Base-by-base conservation (phyloP, 1,139 yeast species). In the Blastobotrys persicus region DNA sequence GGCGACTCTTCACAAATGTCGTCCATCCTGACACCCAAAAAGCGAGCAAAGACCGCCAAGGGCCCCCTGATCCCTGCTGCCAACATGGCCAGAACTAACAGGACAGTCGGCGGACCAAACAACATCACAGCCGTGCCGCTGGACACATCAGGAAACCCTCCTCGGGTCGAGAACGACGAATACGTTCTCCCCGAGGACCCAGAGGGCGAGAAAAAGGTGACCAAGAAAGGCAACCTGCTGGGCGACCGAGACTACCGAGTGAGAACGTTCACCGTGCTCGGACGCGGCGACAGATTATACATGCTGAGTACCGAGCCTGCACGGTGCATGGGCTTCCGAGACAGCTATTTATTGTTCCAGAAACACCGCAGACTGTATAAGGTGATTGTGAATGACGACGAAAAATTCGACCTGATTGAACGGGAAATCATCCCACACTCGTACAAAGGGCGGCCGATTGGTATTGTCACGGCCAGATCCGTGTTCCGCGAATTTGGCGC, bases 261-360 rank as follows among this genome's bases (percentile, higher is more conserved):
- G 55, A 83, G 91, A 53, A 82, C 94, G 0, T 92, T 92, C 68
- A 87, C 88, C 3, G 78, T 91, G 9, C 69, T 77, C 40, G 88
- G 86, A 3, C 79, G 83, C 51, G 96, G 95, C 2, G 78, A 81
- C 35, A 75, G 82, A 55, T 74, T 83, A 51, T 92, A 81, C 66
- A 89, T 92, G 95, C 78, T 92, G 43, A 86, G 96, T 1, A 91
- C 98, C 0, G 98, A 91, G 64, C 96, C 97, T 1, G 98, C 98
- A 0, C 77, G 98, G 58, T 80, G 91, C 60, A 89, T 91, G 58
- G 98, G 98, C 2, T 89, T 89, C 69, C 77, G 98, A 60, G 98
- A 92, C 65, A 88, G 97, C 0, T 91, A 92, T 62, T 75, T 89
- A 50, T 75, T 92, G 54, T 92, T 92, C 72, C 95, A 89, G 64